Percentiles rank a stretch among this genome's conserved stretches.
Conservation (phyloP, 305 asterid genomes). For the Fraxinus albicans region DNA sequence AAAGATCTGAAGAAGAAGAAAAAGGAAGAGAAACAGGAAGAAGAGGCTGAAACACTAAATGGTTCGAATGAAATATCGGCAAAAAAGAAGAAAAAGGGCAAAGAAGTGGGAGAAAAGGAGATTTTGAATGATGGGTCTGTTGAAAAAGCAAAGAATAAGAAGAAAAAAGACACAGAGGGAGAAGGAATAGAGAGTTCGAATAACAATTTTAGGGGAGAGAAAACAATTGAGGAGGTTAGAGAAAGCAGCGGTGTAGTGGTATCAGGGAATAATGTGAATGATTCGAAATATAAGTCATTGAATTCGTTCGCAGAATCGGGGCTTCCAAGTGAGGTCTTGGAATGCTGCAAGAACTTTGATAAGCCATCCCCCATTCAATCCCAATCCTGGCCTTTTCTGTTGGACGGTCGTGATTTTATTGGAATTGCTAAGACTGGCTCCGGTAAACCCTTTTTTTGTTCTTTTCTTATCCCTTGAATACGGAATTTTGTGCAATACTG, state of each 20-base stretch:
- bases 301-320: conserved; percentile 61
- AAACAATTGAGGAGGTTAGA: conserved; percentile 33
- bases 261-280: conserved; percentile 69
- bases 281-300: conserved; percentile 59
- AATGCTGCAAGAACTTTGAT: conserved; percentile 78
- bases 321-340: conserved; percentile 59
- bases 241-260: conserved; percentile 59
- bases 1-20: conserved; percentile 37
- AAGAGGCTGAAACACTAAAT: conserved; percentile 16
- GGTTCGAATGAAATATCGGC: conserved; percentile 22
- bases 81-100: conserved; percentile 35
- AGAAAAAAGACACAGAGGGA: neutral
- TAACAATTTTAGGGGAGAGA: conserved; percentile 1
- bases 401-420: conserved; percentile 85
- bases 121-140: conserved; percentile 21
- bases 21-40: conserved; percentile 22
- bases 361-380: conserved; percentile 96
- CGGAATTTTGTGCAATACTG: neutral
- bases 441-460: conserved; percentile 36
- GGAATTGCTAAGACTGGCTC: conserved; percentile 96
- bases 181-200: no score
- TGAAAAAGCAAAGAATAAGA: conserved; percentile 24
- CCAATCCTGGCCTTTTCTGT: conserved; percentile 87
- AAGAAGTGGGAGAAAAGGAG: conserved; percentile 21
- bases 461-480: neutral